phyloP scores from a whole-genome alignment of 2,329 filamentous ascomycete genomes.

The Microdochium trichocladiopsis region DNA sequence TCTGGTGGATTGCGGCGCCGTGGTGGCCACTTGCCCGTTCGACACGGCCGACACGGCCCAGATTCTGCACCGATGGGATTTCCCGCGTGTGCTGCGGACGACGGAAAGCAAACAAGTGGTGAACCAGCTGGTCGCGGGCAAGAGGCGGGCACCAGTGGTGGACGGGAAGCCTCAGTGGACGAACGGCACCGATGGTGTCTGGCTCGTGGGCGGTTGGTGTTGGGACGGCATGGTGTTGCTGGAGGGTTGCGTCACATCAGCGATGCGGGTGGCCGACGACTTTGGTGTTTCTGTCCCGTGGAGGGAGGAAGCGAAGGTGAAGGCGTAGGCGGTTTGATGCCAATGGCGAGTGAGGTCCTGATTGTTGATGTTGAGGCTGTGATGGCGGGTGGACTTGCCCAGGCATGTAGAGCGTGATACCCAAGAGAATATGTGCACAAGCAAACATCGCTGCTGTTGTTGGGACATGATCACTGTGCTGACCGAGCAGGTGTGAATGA shows the following conservation, averaged over 20 bases:
- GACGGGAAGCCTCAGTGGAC: constrained; percentile 29
- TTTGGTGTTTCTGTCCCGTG: constrained; percentile 39
- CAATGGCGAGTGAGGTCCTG: not conserved
- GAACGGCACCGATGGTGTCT: constrained; percentile 47
- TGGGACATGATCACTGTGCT: too few species aligned
- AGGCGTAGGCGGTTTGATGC: not conserved
- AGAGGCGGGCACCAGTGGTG: not conserved
- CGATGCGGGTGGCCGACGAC: constrained; percentile 45
- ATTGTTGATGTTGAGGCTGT: not conserved
- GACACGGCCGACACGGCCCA: constrained; percentile 26
- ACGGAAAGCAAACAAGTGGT: constrained; percentile 38
- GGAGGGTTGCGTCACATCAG: constrained; percentile 53
- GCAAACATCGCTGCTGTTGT: too few species aligned
- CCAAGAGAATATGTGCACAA: too few species aligned
- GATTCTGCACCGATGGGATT: constrained; percentile 35
- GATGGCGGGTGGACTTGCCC: too few species aligned
- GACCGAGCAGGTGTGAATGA: too few species aligned
- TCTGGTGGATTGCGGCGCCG: constrained; percentile 38
- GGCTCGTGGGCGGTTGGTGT: constrained; percentile 52
- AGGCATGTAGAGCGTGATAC: too few species aligned
- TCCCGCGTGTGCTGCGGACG: constrained; percentile 45
- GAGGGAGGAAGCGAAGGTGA: constrained; percentile 5
- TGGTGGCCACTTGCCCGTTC: constrained; percentile 46
- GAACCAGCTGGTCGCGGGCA: constrained; percentile 32
- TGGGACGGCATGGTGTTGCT: constrained; percentile 59